These are phyloP conservation scores for Talaromyces proteolyticus DNA, from an alignment of 495 filamentous ascomycete species.

Conservation along the genomic window DNA sequence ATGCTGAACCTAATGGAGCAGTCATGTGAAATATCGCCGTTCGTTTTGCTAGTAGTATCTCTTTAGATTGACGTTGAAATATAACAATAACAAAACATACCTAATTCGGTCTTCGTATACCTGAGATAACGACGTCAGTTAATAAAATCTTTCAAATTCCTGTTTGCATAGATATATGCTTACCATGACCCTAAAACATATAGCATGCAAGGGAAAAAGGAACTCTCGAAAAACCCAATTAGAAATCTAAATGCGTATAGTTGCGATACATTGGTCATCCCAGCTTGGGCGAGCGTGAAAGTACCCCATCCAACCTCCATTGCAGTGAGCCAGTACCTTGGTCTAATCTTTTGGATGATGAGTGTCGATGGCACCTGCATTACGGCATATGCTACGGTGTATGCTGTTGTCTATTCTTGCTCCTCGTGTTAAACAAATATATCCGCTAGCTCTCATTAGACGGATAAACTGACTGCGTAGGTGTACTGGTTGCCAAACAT, in stretches of 20 bases:
- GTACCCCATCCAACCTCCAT: conserved; percentile 37
- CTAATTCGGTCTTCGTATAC: too few relatives aligned
- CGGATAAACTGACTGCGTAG: conserved; percentile 12
- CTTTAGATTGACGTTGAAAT: too few relatives aligned
- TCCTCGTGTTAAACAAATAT: too few relatives aligned
- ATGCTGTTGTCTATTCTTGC: too few relatives aligned
- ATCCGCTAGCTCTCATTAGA: too few relatives aligned
- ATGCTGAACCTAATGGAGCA: conserved; percentile 9
- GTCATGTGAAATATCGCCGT: conserved; percentile 15
- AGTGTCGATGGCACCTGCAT: conserved; percentile 16
- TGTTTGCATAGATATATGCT: too few relatives aligned
- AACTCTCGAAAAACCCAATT: conserved; percentile 14
- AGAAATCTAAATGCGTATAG: conserved; percentile 18
- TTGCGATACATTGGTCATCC: conserved; percentile 5
- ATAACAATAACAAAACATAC: too few relatives aligned
- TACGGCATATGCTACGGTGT: conserved; percentile 12
- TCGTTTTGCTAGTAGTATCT: conserved; percentile 15
- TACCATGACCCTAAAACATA: conserved; percentile 16
- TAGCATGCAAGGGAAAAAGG: conserved; percentile 11
- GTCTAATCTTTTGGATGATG: conserved; percentile 15
- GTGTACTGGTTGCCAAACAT: conserved; percentile 27
- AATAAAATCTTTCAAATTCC: too few relatives aligned
- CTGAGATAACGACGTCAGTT: too few relatives aligned
- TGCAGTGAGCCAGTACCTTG: conserved; percentile 26
- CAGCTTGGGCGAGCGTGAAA: conserved; percentile 28